Base-by-base conservation (phyloP, 225 moss, liverwort and hornwort genomes). In the Lunularia cruciata region DNA sequence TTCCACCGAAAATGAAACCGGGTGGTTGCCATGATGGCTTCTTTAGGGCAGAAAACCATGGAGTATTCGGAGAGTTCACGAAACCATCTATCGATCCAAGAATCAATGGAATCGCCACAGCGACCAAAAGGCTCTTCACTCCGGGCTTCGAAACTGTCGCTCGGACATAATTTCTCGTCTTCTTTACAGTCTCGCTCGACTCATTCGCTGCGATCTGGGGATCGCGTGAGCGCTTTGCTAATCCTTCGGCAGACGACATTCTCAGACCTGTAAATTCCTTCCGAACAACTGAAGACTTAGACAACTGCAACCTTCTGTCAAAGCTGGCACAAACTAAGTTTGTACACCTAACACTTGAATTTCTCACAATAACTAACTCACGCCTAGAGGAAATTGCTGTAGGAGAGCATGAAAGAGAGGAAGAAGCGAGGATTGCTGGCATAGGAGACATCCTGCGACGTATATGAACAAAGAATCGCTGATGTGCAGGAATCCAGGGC, bases 11-110 rank as follows among this genome's bases (percentile, higher is more conserved):
- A 28, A 78, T 55, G 23, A 78, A 78, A 33, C 75, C 71, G 1
- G 82, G 82, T 0, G 82, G 82, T 9, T 83, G 66, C 82, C 82
- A 83, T 75, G 59, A 68, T 2, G 82, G 82, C 66, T 83, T 83
- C 78, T 78, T 83, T 63, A 83, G 43, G 2, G 72, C 57, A 0
- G 8, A 10, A 32, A 72, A 83, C 82, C 82, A 83, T 11, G 13
- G 16, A 30, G 75, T 68, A 2, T 26, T 40, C 13, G 82, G 82
- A 5, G 72, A 68, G 11, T 83, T 83, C 47, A 78, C 27, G 0
- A 83, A 0, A 16, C 78, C 68, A 22, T 78, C 37, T 4, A 78
- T 25, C 0, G 63, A 48, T 0, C 82, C 82, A 57, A 75, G 28
- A 4, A 83, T 2, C 3, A 83, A 46, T 5, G 82, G 82, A 63